phyloP scores from a whole-genome alignment of 352 stramenopile genomes.

The Phytophthora crassamura region DNA sequence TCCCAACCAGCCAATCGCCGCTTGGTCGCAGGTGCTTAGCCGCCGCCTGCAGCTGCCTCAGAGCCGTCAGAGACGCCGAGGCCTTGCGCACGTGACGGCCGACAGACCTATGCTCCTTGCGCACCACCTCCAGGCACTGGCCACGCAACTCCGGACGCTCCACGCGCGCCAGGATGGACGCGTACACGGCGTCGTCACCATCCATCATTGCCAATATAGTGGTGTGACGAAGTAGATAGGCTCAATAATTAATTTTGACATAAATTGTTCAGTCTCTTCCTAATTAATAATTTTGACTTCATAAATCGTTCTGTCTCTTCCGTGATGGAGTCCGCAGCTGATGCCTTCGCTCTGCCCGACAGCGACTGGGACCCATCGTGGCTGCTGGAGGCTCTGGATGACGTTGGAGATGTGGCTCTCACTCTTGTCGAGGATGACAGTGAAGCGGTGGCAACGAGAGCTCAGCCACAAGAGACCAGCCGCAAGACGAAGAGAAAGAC shows the following conservation, averaged over 20 bases:
- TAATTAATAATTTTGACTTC: too few relatives aligned
- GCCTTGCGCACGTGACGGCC: slow-evolving; percentile 12
- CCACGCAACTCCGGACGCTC: slow-evolving; percentile 28
- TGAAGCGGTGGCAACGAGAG: background rate
- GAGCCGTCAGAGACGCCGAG: slow-evolving; percentile 18
- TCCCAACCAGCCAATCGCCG: slow-evolving; percentile 22
- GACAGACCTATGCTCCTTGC: slow-evolving; percentile 19
- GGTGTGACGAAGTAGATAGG: too few relatives aligned
- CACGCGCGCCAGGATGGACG: slow-evolving; percentile 41
- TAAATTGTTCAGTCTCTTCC: too few relatives aligned
- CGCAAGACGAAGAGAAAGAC: background rate
- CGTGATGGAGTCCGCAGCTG: too few relatives aligned
- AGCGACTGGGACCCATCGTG: background rate
- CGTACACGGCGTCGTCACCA: slow-evolving; percentile 37
- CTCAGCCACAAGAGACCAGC: too few relatives aligned
- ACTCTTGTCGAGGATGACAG: background rate
- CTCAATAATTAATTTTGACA: too few relatives aligned
- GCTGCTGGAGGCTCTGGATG: background rate
- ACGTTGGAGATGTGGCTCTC: background rate
- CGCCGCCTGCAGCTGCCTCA: slow-evolving; percentile 38
- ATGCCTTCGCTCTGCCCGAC: background rate
- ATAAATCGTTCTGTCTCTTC: too few relatives aligned
- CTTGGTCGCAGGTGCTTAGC: slow-evolving; percentile 27
- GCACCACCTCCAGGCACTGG: slow-evolving; percentile 25
- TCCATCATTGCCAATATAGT: slow-evolving; percentile 20